Evolutionary conservation across 371 early-diverging fungal genomes (phyloP).

Genomic region (Apophysomyces ossiformis): DNA sequence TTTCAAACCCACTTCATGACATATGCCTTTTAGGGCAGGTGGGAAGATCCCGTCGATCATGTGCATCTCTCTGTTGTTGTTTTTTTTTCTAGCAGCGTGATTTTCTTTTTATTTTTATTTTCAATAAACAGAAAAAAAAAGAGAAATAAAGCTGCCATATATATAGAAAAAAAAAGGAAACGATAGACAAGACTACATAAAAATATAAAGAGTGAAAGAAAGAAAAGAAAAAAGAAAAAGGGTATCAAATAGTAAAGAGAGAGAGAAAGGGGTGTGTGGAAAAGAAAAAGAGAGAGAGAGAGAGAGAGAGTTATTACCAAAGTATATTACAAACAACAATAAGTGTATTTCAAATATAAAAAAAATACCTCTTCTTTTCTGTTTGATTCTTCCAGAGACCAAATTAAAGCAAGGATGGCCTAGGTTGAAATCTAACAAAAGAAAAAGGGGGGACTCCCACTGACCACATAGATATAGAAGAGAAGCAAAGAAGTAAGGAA

Average conservation of each 20-base stretch:
- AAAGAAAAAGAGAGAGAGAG: background rate
- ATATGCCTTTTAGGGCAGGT: background rate
- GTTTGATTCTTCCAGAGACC: background rate
- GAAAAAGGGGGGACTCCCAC: too few species aligned
- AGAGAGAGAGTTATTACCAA: conserved; percentile 3
- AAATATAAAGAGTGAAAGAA: background rate
- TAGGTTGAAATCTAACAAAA: too few species aligned
- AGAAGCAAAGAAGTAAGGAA: background rate
- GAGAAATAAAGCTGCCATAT: background rate
- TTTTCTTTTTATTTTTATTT: background rate
- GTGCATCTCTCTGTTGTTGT: background rate
- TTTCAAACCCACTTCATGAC: background rate
- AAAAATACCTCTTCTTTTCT: background rate
- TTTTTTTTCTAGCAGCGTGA: background rate
- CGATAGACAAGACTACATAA: background rate
- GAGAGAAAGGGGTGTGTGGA: too few species aligned
- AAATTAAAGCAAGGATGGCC: background rate
- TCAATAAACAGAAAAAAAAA: background rate
- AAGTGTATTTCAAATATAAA: background rate
- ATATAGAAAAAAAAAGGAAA: too few species aligned
- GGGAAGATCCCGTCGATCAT: background rate
- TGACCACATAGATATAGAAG: background rate
- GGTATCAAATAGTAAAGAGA: background rate
- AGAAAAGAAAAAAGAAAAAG: background rate
- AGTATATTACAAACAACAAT: conserved; percentile 11